A percentile compares a stretch with the other conserved stretches of the same genome.
phyloP scores from a whole-genome alignment of 768 basidiomycete genomes.

The Fibroporia radiculosa region DNA sequence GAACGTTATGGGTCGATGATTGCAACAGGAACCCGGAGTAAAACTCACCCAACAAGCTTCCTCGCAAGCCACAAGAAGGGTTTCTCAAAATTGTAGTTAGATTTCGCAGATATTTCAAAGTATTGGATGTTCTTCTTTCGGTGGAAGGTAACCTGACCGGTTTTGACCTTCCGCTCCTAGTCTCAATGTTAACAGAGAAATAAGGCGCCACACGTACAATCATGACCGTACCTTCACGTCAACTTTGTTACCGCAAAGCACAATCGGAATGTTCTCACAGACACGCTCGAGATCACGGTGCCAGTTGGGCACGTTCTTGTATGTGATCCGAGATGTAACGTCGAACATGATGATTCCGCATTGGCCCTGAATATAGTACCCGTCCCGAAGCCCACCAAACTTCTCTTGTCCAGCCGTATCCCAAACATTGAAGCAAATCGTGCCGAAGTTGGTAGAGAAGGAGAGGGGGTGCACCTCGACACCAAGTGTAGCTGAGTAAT shows the following conservation, averaged over 20 bases:
- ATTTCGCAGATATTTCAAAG: slow-evolving; percentile 99
- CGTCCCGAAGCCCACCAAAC: slow-evolving; percentile 97
- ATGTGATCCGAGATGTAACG: slow-evolving; percentile 98
- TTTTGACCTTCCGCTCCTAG: slow-evolving; percentile 99
- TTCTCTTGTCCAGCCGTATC: slow-evolving; percentile 99
- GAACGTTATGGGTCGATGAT: not conserved
- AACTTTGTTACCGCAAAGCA: slow-evolving; percentile 99
- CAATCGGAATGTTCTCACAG: slow-evolving; percentile 99
- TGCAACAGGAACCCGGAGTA: not conserved
- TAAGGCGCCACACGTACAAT: not conserved
- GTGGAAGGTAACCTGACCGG: slow-evolving; percentile 97
- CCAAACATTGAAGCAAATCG: slow-evolving; percentile 99
- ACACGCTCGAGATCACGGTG: slow-evolving; percentile 99
- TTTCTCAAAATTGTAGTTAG: slow-evolving; percentile 99
- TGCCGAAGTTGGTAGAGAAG: slow-evolving; percentile 98
- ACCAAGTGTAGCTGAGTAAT: slow-evolving; percentile 83
- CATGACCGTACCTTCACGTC: slow-evolving; percentile 78
- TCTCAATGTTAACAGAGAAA: not conserved
- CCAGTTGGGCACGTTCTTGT: slow-evolving; percentile 99
- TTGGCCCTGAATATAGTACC: slow-evolving; percentile 95
- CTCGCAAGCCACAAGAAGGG: slow-evolving; percentile 99
- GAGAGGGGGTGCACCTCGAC: slow-evolving; percentile 96
- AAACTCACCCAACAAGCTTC: slow-evolving; percentile 89
- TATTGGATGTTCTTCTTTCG: slow-evolving; percentile 99
- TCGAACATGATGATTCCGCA: slow-evolving; percentile 99